phyloP scores from a whole-genome alignment of 2,329 filamentous ascomycete species.

The Harringtonia lauricola region DNA sequence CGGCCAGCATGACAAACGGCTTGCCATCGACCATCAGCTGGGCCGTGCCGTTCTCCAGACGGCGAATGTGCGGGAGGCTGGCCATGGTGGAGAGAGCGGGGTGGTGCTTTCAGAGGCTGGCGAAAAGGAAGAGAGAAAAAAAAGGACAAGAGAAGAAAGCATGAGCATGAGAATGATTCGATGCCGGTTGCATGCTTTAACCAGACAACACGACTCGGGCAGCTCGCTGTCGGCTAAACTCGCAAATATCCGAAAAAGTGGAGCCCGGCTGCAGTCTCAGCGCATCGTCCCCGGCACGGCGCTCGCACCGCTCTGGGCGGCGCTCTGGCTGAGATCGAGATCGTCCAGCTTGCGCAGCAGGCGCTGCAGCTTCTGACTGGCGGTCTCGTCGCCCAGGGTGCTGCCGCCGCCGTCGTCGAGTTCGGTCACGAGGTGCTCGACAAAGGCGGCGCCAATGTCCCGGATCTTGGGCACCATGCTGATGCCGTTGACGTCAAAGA shows the following conservation, averaged over 20 bases:
- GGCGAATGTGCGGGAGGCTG: background rate
- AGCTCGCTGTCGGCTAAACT: too few relatives aligned
- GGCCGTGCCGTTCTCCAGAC: background rate
- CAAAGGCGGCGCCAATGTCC: conserved; percentile 23
- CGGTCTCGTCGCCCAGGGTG: too few relatives aligned
- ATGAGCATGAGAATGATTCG: too few relatives aligned
- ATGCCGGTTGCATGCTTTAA: too few relatives aligned
- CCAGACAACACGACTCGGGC: too few relatives aligned
- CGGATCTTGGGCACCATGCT: conserved; percentile 24
- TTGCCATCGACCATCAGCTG: conserved; percentile 21
- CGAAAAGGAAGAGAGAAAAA: too few relatives aligned
- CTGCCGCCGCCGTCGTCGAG: conserved; percentile 1
- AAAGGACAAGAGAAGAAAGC: too few relatives aligned
- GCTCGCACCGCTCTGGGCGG: background rate
- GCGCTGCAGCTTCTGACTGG: conserved; percentile 16
- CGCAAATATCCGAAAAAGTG: too few relatives aligned
- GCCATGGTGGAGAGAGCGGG: background rate
- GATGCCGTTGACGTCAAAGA: conserved; percentile 21
- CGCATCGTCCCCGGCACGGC: background rate
- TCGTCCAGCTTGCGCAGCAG: conserved; percentile 20
- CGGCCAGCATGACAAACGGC: conserved; percentile 20
- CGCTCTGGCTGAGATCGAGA: conserved; percentile 18
- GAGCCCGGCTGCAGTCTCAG: background rate
- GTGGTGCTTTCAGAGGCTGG: too few relatives aligned
- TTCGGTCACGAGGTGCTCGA: conserved; percentile 17